A percentile compares a stretch with the other conserved stretches of the same genome.
These are phyloP conservation scores for Starmera stellimalicola DNA, from an alignment of 1,139 yeast species.

Conservation along the genomic window DNA sequence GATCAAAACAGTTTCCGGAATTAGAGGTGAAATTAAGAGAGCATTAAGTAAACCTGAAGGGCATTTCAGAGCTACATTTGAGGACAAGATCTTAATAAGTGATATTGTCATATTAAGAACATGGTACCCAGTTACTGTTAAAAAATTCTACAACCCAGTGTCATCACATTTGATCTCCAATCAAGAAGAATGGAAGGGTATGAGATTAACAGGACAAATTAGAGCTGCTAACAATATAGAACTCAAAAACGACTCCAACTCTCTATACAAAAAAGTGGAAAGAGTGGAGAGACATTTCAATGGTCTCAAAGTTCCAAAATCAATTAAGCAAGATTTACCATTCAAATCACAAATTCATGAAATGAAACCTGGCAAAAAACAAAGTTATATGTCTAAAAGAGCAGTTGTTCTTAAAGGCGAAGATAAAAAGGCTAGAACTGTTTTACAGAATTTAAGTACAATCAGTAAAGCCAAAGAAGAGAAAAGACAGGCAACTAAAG, in stretches of 20 bases:
- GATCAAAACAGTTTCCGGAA: constrained; percentile 92
- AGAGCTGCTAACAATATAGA: constrained; percentile 65
- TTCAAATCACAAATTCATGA: constrained; percentile 83
- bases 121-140: constrained; percentile 92
- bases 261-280: constrained; percentile 71
- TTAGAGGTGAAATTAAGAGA: constrained; percentile 93
- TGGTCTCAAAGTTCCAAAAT: constrained; percentile 75
- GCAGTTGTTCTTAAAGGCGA: constrained; percentile 92
- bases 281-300: constrained; percentile 83
- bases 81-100: constrained; percentile 83
- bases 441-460: constrained; percentile 81
- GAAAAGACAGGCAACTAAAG: constrained; percentile 67
- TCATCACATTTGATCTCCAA: constrained; percentile 71
- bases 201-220: constrained; percentile 90
- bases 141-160: constrained; percentile 91
- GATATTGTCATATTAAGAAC: constrained; percentile 87
- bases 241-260: constrained; percentile 60
- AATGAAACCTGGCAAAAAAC: constrained; percentile 82
- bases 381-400: constrained; percentile 79
- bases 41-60: constrained; percentile 95
- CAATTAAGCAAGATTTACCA: constrained; percentile 71
- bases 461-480: constrained; percentile 79
- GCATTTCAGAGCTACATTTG: constrained; percentile 96
- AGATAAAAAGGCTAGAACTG: constrained; percentile 85
- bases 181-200: constrained; percentile 89